Conservation (phyloP, 768 basidiomycete genomes). For the Suillus ampliporus region DNA sequence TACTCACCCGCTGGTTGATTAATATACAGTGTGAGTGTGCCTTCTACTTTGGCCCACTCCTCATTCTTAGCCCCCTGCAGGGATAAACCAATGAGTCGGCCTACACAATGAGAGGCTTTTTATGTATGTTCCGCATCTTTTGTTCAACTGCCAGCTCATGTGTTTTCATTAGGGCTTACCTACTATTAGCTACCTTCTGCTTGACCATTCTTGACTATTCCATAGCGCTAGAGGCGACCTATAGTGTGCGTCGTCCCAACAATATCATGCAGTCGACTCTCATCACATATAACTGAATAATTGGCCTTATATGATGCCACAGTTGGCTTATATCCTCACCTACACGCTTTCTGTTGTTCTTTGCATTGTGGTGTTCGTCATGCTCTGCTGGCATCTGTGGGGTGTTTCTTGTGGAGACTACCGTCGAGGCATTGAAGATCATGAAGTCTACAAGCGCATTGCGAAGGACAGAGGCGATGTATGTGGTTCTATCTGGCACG, state of each 20-base stretch:
- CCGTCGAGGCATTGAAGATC: conserved; percentile 91
- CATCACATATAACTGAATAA: conserved; percentile 25
- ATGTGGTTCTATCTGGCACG: conserved; percentile 24
- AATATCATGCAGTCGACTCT: neutral
- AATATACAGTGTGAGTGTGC: conserved; percentile 46
- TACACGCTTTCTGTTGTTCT: conserved; percentile 82
- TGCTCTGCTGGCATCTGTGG: conserved; percentile 79
- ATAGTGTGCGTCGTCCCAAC: conserved; percentile 40
- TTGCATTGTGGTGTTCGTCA: conserved; percentile 72
- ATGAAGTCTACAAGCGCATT: conserved; percentile 72
- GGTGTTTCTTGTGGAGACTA: conserved; percentile 76
- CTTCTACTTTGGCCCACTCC: neutral
- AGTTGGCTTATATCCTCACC: conserved; percentile 68
- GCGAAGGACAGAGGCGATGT: conserved; percentile 77
- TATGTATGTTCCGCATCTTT: conserved; percentile 59
- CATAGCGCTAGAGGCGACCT: conserved; percentile 57
- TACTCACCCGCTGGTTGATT: conserved; percentile 11
- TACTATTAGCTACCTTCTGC: conserved; percentile 71
- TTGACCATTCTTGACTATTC: conserved; percentile 68
- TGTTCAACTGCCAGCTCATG: neutral
- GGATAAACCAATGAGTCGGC: conserved; percentile 98
- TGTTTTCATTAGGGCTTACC: conserved; percentile 65
- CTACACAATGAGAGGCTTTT: conserved; percentile 94
- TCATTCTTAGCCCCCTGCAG: conserved; percentile 43
- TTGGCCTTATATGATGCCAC: conserved; percentile 72